A percentile compares a stretch with the other conserved stretches of the same genome.
Conservation (phyloP, 2,329 filamentous ascomycete genomes). For the Sporothrix inflata region DNA sequence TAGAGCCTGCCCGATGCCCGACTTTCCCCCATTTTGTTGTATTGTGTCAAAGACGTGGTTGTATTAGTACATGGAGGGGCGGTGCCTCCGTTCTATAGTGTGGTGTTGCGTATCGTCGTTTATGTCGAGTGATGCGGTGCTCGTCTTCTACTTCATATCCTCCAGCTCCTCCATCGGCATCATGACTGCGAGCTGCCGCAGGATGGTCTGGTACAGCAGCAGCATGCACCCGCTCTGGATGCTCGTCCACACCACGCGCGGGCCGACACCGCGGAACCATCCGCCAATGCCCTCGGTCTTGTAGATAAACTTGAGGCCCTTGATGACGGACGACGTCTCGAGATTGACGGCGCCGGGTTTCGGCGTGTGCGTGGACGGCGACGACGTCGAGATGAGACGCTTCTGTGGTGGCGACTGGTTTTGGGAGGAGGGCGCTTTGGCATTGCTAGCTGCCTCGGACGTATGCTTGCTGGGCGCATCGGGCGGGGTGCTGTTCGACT, state of each 20-base stretch:
- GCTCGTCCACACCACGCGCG: constrained; percentile 93
- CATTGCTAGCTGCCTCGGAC: constrained; percentile 29
- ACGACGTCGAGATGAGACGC: constrained; percentile 84
- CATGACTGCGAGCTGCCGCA: constrained; percentile 71
- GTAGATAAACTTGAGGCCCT: constrained; percentile 85
- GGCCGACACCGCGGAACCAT: constrained; percentile 93
- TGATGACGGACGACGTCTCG: constrained; percentile 86
- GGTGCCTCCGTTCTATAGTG: not conserved
- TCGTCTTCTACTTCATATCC: not conserved
- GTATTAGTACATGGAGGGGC: constrained; percentile 17
- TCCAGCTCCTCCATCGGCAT: constrained; percentile 39
- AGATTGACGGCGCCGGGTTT: constrained; percentile 78
- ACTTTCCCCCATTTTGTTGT: not conserved
- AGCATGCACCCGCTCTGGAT: constrained; percentile 97
- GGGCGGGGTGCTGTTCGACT: constrained; percentile 26
- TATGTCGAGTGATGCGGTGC: not conserved
- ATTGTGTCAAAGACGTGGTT: not conserved
- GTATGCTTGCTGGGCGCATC: constrained; percentile 31
- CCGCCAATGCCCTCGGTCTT: constrained; percentile 83
- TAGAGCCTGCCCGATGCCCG: not conserved
- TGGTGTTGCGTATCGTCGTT: not conserved
- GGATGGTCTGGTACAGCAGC: constrained; percentile 86
- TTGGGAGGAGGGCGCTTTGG: constrained; percentile 22
- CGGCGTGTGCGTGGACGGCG: constrained; percentile 80
- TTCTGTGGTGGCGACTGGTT: constrained; percentile 51